A percentile compares a stretch with the other conserved stretches of the same genome.
Conservation (phyloP, 208 protist species). For the Crithidia fasciculata region DNA sequence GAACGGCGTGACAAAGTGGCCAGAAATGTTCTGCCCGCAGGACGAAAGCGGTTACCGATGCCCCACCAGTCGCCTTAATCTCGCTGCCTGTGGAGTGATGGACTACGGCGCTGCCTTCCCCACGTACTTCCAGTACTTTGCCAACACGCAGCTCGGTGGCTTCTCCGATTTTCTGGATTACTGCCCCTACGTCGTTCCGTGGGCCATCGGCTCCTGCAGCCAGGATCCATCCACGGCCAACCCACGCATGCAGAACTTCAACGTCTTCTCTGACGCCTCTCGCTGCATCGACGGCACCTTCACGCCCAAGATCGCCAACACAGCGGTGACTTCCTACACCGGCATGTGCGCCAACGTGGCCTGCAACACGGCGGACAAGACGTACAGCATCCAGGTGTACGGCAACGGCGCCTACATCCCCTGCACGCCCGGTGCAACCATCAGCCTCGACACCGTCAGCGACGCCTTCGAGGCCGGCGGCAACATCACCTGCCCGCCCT, state of each 20-base stretch:
- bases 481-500: conserved; percentile 16
- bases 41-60: conserved; percentile 30
- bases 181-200: conserved; percentile 46
- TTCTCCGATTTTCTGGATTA: conserved; percentile 40
- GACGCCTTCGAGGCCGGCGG: neutral
- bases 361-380: neutral
- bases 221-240: neutral
- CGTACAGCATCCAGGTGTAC: conserved; percentile 8
- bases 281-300: conserved; percentile 24
- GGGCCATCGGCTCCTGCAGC: conserved; percentile 23
- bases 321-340: neutral
- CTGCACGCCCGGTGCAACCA: neutral
- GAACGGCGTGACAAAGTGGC: conserved; percentile 34
- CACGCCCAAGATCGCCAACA: neutral
- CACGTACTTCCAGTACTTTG: conserved; percentile 60
- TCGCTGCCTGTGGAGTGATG: conserved; percentile 37
- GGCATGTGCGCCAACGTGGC: neutral
- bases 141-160: conserved; percentile 18
- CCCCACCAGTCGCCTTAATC: conserved; percentile 24
- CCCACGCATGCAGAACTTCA: no score
- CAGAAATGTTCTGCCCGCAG: conserved; percentile 57
- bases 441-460: no score
- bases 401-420: neutral
- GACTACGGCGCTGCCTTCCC: conserved; percentile 8
- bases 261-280: neutral